Evolutionary conservation across 2,329 filamentous ascomycete genomes (phyloP), one percentile per base, ranked within the genome.

Genomic region (Hypoxylon sp.): DNA sequence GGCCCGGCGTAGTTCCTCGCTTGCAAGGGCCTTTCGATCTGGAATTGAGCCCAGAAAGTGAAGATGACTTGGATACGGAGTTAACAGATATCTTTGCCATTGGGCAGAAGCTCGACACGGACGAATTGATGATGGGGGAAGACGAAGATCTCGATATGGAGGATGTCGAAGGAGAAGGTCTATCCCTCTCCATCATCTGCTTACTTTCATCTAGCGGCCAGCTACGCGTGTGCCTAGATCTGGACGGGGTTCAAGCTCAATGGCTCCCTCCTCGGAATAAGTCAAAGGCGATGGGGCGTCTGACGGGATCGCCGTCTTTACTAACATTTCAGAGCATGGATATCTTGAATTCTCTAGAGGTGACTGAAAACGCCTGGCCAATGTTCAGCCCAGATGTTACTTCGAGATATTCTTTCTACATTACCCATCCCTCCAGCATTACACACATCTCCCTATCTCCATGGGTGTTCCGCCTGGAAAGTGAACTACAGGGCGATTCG

Each of bases 391-490:
- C 81, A 5, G 88, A 90, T 68, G 83, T 85, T 58, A 85, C 83
- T 41, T 90, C 88, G 3, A 83, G 87, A 32, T 90, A 90, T 74
- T 84, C 81, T 12, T 88, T 90, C 70, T 90, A 85, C 67, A 80
- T 90, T 56, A 90, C 88, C 0, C 85, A 89, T 67, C 82, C 87
- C 39, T 84, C 83, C 4, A 87, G 85, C 62, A 85, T 90, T 70
- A 88, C 84, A 0, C 86, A 83, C 62, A 77, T 90, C 11, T 90
- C 87, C 1, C 79, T 90, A 32, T 79, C 85, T 1, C 83, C 87
- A 1, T 90, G 88, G 88, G 84, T 90, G 3, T 90, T 88, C 75
- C 83, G 87, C 1, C 81, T 90, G 0, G 88, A 90, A 74, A 83
- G 84, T 51, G 88, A 90, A 77, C 79, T 90, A 14, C 80, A 82